These are phyloP conservation scores for Fusarium incarnatum DNA, from an alignment of 2,329 filamentous ascomycete genomes.

Conservation along the genomic window DNA sequence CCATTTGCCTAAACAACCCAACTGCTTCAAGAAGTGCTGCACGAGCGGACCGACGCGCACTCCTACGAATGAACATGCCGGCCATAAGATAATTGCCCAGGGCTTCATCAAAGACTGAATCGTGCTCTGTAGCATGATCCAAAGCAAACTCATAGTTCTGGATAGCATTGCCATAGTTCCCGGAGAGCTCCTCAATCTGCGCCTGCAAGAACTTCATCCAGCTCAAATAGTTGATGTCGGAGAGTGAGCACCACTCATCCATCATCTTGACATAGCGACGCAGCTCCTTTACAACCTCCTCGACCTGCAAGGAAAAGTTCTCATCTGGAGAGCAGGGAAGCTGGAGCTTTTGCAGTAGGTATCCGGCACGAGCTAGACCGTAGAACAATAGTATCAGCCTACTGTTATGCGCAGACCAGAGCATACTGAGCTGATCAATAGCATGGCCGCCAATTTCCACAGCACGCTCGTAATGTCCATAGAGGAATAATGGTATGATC, in stretches of 20 bases:
- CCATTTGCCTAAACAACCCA: conserved; percentile 74
- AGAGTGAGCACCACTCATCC: conserved; percentile 71
- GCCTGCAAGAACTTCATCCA: conserved; percentile 78
- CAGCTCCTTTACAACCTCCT: conserved; percentile 65
- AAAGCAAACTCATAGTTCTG: conserved; percentile 75
- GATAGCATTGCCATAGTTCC: conserved; percentile 69
- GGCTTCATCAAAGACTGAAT: conserved; percentile 77
- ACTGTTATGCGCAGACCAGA: conserved; percentile 72
- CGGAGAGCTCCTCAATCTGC: conserved; percentile 72
- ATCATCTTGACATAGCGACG: conserved; percentile 69
- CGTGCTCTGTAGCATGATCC: conserved; percentile 76
- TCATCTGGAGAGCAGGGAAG: conserved; percentile 59
- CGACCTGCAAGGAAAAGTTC: conserved; percentile 57
- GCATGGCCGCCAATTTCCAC: conserved; percentile 66
- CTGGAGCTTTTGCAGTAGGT: conserved; percentile 61
- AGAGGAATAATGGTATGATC: conserved; percentile 71
- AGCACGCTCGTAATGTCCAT: conserved; percentile 70
- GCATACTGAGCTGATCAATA: conserved; percentile 58
- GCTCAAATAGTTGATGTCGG: conserved; percentile 76
- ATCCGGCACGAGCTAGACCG: conserved; percentile 66
- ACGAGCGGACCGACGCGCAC: conserved; percentile 74
- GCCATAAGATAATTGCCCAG: conserved; percentile 80
- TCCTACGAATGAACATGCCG: conserved; percentile 74
- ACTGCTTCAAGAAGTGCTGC: conserved; percentile 76
- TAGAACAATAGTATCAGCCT: conserved; percentile 70